These are phyloP conservation scores for Rosellinia necatrix DNA, from an alignment of 2,329 filamentous ascomycete genomes.

Conservation along the genomic window DNA sequence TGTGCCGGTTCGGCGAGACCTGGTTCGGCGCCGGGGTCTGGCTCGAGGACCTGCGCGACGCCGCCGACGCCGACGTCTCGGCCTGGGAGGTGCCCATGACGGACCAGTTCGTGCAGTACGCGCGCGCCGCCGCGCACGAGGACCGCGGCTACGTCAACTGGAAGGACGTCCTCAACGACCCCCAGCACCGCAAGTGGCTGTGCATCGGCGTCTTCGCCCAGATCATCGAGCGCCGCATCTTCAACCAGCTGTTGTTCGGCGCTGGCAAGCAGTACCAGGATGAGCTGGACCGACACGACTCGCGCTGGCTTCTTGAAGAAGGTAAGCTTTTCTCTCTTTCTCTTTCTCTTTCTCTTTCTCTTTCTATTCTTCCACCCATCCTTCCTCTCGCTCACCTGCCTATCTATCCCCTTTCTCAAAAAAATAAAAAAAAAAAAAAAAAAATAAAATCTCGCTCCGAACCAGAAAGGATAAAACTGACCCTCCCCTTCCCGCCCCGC, in stretches of 20 bases:
- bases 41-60: constrained; percentile 24
- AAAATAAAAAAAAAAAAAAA: no score
- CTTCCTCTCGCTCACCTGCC: no score
- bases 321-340: constrained; percentile 36
- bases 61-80: neutral
- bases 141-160: constrained; percentile 43
- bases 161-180: constrained; percentile 41
- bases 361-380: no score
- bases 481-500: no score
- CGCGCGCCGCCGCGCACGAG: constrained; percentile 41
- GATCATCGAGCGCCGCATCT: constrained; percentile 46
- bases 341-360: no score
- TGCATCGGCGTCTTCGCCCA: constrained; percentile 45
- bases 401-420: no score
- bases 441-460: no score
- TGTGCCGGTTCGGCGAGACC: constrained; percentile 31
- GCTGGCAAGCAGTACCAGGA: constrained; percentile 34
- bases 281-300: constrained; percentile 41
- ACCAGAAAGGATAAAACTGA: neutral
- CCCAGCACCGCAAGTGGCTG: constrained; percentile 41
- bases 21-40: constrained; percentile 37
- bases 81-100: constrained; percentile 37
- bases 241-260: constrained; percentile 47
- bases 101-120: constrained; percentile 43
- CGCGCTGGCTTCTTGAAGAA: constrained; percentile 38